A percentile compares a stretch with the other conserved stretches of the same genome.
phyloP scores from a whole-genome alignment of 2,329 filamentous ascomycete species.

The Penicillium sp. region DNA sequence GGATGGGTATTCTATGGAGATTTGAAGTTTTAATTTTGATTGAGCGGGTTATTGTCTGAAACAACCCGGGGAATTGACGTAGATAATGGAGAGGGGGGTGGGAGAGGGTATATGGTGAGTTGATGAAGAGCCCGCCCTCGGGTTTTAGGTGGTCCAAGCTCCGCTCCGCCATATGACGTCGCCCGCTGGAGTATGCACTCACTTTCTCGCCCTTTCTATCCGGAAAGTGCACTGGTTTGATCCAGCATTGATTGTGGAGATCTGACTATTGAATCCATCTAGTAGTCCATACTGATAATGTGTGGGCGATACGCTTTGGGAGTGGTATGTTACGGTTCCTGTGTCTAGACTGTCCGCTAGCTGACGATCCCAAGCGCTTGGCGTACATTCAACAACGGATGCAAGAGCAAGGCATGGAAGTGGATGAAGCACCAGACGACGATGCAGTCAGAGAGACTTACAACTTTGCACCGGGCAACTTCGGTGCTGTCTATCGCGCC shows the following conservation, averaged over 20 bases:
- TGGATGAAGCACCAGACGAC: slow-evolving; percentile 69
- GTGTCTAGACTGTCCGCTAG: background rate
- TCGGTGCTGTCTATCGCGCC: slow-evolving; percentile 82
- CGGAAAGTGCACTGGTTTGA: background rate
- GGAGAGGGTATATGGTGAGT: slow-evolving; percentile 2
- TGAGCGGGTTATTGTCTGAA: background rate
- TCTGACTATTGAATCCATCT: background rate
- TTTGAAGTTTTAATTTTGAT: background rate
- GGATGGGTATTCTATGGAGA: background rate
- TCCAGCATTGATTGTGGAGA: no score
- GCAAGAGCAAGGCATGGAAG: slow-evolving; percentile 69
- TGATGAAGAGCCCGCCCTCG: slow-evolving; percentile 12
- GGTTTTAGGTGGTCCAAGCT: slow-evolving; percentile 29
- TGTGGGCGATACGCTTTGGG: slow-evolving; percentile 67
- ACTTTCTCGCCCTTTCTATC: background rate
- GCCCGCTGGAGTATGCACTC: slow-evolving; percentile 5
- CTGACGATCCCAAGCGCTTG: slow-evolving; percentile 58
- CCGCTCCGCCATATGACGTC: slow-evolving; percentile 30
- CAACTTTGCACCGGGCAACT: slow-evolving; percentile 87
- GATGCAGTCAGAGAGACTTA: slow-evolving; percentile 72
- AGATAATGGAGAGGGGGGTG: slow-evolving; percentile 1
- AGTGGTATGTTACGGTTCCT: slow-evolving; percentile 49
- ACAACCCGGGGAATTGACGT: background rate
- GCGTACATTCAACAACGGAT: slow-evolving; percentile 72
- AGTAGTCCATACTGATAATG: slow-evolving; percentile 47